Percentiles rank a stretch among this genome's conserved stretches.
phyloP scores from a whole-genome alignment of 345 rosid genomes.

The Streptanthus diversifolius region DNA sequence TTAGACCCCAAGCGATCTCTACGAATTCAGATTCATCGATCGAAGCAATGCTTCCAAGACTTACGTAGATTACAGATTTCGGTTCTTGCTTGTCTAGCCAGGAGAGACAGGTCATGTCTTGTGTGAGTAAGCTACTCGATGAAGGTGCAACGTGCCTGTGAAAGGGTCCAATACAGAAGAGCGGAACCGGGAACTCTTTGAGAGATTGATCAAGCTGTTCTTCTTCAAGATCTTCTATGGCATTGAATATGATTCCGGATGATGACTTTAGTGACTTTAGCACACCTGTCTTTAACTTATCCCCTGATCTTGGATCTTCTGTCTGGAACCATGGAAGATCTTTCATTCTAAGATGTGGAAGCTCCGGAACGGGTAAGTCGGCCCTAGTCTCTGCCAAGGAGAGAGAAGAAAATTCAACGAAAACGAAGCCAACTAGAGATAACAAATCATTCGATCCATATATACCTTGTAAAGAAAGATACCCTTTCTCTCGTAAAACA shows the following conservation, averaged over 20 bases:
- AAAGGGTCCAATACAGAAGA: conserved; percentile 49
- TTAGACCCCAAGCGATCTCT: conserved; percentile 63
- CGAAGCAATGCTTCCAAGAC: conserved; percentile 57
- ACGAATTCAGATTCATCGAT: conserved; percentile 38
- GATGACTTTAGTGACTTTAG: conserved; percentile 36
- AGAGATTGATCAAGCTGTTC: conserved; percentile 21
- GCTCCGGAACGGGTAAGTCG: conserved; percentile 37
- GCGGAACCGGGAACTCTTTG: conserved; percentile 36
- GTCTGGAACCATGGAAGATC: conserved; percentile 41
- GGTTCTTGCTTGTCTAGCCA: conserved; percentile 58
- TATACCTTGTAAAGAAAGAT: conserved; percentile 36
- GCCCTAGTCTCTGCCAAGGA: conserved; percentile 33
- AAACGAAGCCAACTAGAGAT: background rate
- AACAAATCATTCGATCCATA: background rate
- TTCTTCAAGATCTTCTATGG: conserved; percentile 48
- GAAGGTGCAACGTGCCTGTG: conserved; percentile 39
- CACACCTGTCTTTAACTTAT: conserved; percentile 9
- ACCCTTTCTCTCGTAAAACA: conserved; percentile 33
- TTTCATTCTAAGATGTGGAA: conserved; percentile 42
- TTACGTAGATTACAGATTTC: conserved; percentile 49
- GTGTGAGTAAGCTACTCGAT: conserved; percentile 44
- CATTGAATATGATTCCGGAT: conserved; percentile 52
- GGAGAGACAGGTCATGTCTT: conserved; percentile 47
- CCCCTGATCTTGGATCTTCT: conserved; percentile 8
- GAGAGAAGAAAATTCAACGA: conserved; percentile 9